Percentiles rank a stretch among this genome's conserved stretches.
phyloP scores from a whole-genome alignment of 768 basidiomycete species.

The Paxillus rubicundulus region DNA sequence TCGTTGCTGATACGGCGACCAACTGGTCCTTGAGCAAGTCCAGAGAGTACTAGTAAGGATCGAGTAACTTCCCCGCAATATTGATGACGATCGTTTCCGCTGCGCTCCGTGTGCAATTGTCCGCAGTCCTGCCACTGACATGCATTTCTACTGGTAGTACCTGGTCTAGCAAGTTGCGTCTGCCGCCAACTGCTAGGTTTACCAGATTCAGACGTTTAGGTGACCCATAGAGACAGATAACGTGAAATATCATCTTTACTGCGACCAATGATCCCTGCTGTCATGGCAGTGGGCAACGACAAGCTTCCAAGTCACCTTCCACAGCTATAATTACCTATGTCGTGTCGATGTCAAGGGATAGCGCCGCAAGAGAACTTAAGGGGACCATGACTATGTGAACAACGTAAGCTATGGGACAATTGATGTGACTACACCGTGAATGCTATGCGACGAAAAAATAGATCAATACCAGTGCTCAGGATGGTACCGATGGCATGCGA shows the following conservation, averaged over 20 bases:
- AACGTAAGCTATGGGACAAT: neutral
- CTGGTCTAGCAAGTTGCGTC: no score
- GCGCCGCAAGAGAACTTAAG: neutral
- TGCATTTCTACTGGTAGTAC: neutral
- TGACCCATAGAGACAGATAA: neutral
- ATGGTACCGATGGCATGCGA: neutral
- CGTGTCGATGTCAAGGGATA: neutral
- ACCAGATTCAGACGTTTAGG: neutral
- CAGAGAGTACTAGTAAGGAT: slow-evolving; percentile 43
- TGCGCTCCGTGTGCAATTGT: neutral
- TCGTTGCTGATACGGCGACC: slow-evolving; percentile 46
- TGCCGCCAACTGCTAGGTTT: neutral
- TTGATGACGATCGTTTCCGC: slow-evolving; percentile 12
- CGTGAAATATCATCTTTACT: neutral
- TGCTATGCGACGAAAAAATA: slow-evolving; percentile 1
- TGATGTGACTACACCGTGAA: neutral
- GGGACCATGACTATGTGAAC: neutral
- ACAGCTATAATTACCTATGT: neutral
- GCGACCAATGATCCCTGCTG: slow-evolving; percentile 1
- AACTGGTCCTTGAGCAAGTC: slow-evolving; percentile 42
- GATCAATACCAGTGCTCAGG: neutral
- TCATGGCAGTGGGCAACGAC: neutral
- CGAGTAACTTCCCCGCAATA: slow-evolving; percentile 52
- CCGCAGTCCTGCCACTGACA: neutral
- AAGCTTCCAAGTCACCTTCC: neutral